Evolutionary conservation across 1,284 basidiomycete genomes (phyloP).

Genomic region (Polyporus tsugae): DNA sequence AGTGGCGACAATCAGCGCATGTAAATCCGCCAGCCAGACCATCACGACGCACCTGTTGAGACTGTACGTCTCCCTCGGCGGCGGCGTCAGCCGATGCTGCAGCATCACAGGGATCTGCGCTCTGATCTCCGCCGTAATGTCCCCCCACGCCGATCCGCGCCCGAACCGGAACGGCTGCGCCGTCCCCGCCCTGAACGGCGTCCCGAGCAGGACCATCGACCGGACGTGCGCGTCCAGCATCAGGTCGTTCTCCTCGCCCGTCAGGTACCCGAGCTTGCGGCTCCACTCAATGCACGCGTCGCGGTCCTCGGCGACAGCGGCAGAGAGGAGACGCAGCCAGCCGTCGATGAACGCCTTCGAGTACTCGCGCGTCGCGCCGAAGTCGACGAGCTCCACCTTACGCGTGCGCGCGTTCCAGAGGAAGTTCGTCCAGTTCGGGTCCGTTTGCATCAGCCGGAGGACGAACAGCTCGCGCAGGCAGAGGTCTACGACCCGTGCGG

Average conservation of each 20-base stretch:
- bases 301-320: conserved; percentile 79
- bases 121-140: conserved; percentile 79
- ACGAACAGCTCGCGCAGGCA: conserved; percentile 92
- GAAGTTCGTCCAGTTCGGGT: conserved; percentile 99
- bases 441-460: conserved; percentile 96
- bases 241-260: conserved; percentile 87
- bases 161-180: conserved; percentile 79
- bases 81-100: conserved; percentile 87
- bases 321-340: conserved; percentile 85
- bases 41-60: conserved; percentile 73
- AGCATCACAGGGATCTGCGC: conserved; percentile 93
- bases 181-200: conserved; percentile 76
- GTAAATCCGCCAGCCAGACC: neutral
- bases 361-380: conserved; percentile 94
- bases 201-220: conserved; percentile 85
- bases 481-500: conserved; percentile 82
- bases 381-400: conserved; percentile 91
- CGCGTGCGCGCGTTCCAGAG: conserved; percentile 79
- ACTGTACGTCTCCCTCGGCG: conserved; percentile 94
- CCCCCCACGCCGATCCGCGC: conserved; percentile 66
- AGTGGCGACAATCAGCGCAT: conserved; percentile 1
- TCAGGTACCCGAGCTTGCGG: conserved; percentile 87
- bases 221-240: conserved; percentile 92
- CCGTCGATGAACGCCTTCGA: conserved; percentile 87
- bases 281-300: conserved; percentile 81